phyloP scores from a whole-genome alignment of 1,284 basidiomycete species.

The Tilletia caries region DNA sequence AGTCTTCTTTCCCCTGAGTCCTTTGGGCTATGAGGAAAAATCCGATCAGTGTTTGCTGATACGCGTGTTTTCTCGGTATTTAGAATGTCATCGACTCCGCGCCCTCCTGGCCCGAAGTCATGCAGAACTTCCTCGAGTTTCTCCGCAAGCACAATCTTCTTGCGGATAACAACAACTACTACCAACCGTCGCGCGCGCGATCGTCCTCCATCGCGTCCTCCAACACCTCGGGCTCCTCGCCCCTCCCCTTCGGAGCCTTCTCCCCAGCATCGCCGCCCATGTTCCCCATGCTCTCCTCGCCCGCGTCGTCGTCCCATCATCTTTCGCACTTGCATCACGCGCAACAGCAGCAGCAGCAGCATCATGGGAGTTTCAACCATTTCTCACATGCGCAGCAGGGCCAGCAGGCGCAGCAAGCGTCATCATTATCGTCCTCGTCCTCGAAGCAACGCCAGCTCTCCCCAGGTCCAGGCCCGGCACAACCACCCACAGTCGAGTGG shows the following conservation, averaged over 20 bases:
- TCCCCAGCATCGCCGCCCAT: neutral
- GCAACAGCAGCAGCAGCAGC: neutral
- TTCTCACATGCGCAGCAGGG: neutral
- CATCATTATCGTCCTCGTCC: neutral
- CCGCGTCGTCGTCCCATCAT: neutral
- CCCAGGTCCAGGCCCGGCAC: too few relatives aligned
- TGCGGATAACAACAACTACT: slow-evolving; percentile 31
- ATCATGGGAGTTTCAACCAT: neutral
- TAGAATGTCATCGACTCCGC: slow-evolving; percentile 64
- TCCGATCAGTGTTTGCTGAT: too few relatives aligned
- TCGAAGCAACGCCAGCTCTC: neutral
- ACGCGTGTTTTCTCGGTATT: neutral
- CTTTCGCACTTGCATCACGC: slow-evolving; percentile 14
- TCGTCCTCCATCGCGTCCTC: neutral
- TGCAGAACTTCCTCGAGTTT: slow-evolving; percentile 66
- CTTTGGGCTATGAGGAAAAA: neutral
- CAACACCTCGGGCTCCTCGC: neutral
- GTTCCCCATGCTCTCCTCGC: neutral
- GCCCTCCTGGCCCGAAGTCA: slow-evolving; percentile 70
- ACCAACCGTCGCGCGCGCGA: neutral
- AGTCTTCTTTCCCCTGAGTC: too few relatives aligned
- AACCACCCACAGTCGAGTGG: neutral
- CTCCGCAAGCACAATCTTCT: slow-evolving; percentile 59
- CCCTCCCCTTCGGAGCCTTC: slow-evolving; percentile 7
- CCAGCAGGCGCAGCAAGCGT: neutral